phyloP scores from a whole-genome alignment of 441 rosid species.

The Erysimum cheiri region DNA sequence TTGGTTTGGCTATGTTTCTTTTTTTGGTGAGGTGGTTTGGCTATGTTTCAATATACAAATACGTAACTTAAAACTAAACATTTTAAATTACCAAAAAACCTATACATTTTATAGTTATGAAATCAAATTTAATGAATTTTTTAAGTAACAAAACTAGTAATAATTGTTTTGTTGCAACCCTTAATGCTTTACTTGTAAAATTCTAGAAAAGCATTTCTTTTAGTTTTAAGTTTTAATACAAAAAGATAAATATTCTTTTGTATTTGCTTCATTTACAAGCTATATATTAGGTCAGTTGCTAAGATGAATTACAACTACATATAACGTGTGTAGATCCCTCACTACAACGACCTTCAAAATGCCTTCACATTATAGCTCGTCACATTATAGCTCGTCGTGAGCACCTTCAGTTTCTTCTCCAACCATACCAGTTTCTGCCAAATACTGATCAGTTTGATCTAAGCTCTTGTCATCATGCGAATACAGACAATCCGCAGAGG shows the following conservation, averaged over 20 bases:
- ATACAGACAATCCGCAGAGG: constrained; percentile 85
- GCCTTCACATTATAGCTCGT: no score
- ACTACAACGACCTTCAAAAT: constrained; percentile 35
- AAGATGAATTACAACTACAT: constrained; percentile 35
- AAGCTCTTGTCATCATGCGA: constrained; percentile 58
- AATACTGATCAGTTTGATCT: constrained; percentile 16
- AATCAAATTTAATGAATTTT: no score
- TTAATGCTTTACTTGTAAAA: background rate
- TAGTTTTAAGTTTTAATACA: background rate
- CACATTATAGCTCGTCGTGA: constrained; percentile 42
- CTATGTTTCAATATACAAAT: no score
- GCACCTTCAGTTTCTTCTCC: constrained; percentile 7
- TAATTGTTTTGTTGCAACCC: background rate
- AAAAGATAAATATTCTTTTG: background rate
- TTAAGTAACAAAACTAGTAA: no score
- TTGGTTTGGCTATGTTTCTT: background rate
- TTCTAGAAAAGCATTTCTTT: background rate
- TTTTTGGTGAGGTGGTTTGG: no score
- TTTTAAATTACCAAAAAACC: no score
- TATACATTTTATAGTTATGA: no score
- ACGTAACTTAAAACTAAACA: no score
- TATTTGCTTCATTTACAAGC: constrained; percentile 27
- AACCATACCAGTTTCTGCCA: constrained; percentile 24
- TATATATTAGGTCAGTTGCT: constrained; percentile 36
- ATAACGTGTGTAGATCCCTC: constrained; percentile 29